Evolutionary conservation across 202 grass and related monocot genomes (phyloP).

Genomic region (Carex arenaria): DNA sequence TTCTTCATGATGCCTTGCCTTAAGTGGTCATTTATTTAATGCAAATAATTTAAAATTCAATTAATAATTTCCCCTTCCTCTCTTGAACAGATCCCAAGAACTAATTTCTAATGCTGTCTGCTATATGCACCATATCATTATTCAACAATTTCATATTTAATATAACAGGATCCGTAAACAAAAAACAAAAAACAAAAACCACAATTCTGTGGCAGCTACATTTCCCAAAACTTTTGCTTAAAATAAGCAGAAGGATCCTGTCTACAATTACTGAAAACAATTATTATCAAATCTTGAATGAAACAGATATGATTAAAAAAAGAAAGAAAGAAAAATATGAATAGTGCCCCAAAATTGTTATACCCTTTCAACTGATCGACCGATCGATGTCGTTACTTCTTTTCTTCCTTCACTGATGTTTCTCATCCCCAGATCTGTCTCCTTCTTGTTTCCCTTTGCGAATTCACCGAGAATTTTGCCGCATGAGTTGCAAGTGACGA

Average conservation of each 20-base stretch:
- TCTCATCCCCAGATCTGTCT: neutral
- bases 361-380: neutral
- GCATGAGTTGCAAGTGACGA: conserved; percentile 15
- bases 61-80: no score
- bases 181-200: neutral
- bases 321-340: neutral
- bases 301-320: neutral
- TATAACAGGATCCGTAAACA: neutral
- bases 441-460: conserved; percentile 7
- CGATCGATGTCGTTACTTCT: neutral
- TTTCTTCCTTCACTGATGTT: neutral
- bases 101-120: neutral
- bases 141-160: neutral
- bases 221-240: conserved; percentile 15
- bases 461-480: conserved; percentile 22
- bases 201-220: conserved; percentile 7
- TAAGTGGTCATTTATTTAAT: neutral
- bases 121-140: neutral
- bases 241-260: neutral
- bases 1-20: neutral
- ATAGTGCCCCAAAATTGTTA: neutral
- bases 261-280: neutral
- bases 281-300: neutral
- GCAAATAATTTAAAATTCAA: neutral
- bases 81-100: neutral